A percentile compares a stretch with the other conserved stretches of the same genome.
These are phyloP conservation scores for Rubia tinctorum DNA, from an alignment of 305 asterid species.

Conservation along the genomic window DNA sequence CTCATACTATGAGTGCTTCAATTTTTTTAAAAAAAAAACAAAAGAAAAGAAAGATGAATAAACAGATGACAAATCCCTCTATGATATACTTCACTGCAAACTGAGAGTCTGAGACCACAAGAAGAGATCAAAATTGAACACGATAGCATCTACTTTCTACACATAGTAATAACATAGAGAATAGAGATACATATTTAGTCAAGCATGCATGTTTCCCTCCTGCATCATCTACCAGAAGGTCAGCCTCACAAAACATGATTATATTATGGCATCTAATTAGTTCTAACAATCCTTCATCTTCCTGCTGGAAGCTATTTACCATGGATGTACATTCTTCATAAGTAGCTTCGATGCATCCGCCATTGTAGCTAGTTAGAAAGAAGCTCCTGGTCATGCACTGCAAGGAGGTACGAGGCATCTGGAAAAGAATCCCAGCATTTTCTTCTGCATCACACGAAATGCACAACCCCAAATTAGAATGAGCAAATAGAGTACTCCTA, in stretches of 20 bases:
- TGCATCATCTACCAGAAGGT: background rate
- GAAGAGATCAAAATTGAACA: too few species aligned
- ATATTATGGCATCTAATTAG: background rate
- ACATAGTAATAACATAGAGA: background rate
- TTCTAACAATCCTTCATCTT: background rate
- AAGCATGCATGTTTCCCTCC: background rate
- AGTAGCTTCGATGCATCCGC: background rate
- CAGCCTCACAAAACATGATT: background rate
- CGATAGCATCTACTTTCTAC: background rate
- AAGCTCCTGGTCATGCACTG: constrained; percentile 33
- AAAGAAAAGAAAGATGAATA: too few species aligned
- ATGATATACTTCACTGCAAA: too few species aligned
- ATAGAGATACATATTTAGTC: background rate
- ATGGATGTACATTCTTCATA: background rate
- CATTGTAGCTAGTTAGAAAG: background rate
- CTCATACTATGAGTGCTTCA: too few species aligned
- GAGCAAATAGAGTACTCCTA: too few species aligned
- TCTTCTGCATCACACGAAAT: constrained; percentile 48
- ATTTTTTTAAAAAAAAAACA: too few species aligned
- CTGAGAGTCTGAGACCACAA: too few species aligned
- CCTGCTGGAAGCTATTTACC: background rate
- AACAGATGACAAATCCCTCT: too few species aligned
- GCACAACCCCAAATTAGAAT: background rate
- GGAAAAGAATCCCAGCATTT: constrained; percentile 74
- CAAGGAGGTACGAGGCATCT: constrained; percentile 87